Evolutionary conservation across 768 basidiomycete genomes (phyloP).

Genomic region (Lactifluus hygrophoroides): DNA sequence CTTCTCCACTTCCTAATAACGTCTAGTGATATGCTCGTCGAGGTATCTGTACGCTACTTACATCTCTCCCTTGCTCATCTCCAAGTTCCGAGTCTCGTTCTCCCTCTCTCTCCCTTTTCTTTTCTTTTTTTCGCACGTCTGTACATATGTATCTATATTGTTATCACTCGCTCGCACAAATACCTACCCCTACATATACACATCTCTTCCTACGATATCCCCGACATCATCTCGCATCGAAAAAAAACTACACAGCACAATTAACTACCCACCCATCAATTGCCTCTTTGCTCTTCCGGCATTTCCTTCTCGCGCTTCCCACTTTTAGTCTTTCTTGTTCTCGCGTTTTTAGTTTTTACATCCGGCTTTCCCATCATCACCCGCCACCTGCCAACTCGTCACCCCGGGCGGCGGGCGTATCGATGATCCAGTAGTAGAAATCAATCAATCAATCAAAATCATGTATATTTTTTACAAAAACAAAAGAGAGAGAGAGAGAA

Average conservation of each 20-base stretch:
- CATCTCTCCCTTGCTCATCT: neutral
- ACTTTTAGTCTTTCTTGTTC: constrained; percentile 2
- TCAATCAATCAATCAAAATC: neutral
- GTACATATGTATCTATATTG: neutral
- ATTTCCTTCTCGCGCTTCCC: neutral
- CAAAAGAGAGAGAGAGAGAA: too few species aligned
- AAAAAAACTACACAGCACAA: too few species aligned
- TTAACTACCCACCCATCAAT: too few species aligned
- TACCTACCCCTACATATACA: too few species aligned
- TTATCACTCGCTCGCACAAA: neutral
- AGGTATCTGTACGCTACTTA: neutral
- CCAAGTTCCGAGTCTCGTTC: neutral
- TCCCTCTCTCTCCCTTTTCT: neutral
- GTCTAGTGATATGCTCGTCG: neutral
- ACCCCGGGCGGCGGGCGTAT: too few species aligned
- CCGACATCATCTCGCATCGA: neutral
- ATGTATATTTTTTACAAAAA: too few species aligned
- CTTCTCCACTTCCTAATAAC: too few species aligned
- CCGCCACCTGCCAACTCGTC: too few species aligned
- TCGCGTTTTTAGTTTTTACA: neutral
- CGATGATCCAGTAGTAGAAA: too few species aligned
- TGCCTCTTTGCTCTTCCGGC: neutral
- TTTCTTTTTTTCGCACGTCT: neutral
- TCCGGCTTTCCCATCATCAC: neutral
- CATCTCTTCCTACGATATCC: neutral